Base-by-base conservation (phyloP, 176 grass and related monocot species). In the Leersia perrieri region DNA sequence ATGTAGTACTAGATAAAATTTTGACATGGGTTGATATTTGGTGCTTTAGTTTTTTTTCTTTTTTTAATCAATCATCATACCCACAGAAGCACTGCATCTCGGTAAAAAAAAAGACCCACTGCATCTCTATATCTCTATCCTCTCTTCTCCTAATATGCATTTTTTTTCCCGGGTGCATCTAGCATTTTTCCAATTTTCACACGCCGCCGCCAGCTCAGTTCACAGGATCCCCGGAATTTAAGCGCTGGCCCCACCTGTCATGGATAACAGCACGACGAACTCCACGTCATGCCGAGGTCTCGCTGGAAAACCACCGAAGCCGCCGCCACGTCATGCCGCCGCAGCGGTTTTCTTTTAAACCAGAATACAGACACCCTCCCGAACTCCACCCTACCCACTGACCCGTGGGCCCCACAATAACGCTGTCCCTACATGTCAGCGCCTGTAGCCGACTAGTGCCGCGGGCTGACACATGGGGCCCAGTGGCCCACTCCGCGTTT, bases 291-390 rank as follows among this genome's bases (percentile, higher is more conserved):
- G 20, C 2, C 20, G 1, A 3, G 49, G 20, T 3, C 66, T 68
- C 66, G 66, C 2, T 38, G 22, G 34, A 26, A 73, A 74, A 74
- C 45, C 45, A 57, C 16, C 71, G 32, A 74, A 55, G 4, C 45
- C 18, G 9, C 25, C 28, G 80, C 80, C 80, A 82, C 70, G 40
- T 74, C 80, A 22, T 0, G 57, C 28, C 62, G 82, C 33, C 72
- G 74, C 35, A 60, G 84, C 35, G 77, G 77, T 80, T 87, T 87
- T 38, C 40, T 25, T 25, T 18, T 22, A 11, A 7, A 57, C 0
- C 18, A 30, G 30, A 10, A 79, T 7, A 20, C 16, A 1, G 10
- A 18, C 1, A 32, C 16, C 1, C 9, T 0, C 7, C 0, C 4
- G 0, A 0, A 3, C 9, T 22, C 14, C 28, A 5, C 8, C 2